Base-by-base conservation (phyloP, 345 rosid species). In the Laguncularia racemosa region DNA sequence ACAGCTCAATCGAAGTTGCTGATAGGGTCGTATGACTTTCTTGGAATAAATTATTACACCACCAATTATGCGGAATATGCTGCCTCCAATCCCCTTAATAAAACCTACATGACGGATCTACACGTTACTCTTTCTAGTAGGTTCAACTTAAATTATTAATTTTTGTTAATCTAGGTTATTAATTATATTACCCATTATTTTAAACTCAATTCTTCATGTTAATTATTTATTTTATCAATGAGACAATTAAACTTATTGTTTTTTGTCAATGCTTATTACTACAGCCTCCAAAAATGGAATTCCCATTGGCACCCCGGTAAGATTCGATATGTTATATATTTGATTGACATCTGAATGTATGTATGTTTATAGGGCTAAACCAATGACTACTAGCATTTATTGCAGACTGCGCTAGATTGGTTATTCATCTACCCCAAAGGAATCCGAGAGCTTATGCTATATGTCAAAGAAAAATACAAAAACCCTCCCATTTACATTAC, bases 11-110 rank as follows among this genome's bases (percentile, higher is more conserved):
- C 85, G 5, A 53, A 64, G 49, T 46, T 66, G 72, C 58, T 82
- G 3, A 78, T 67, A 58, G 80, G 85, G 3, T 82, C 89, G 3
- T 44, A 74, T 0, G 92, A 85, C 67, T 84, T 77, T 54, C 38
- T 84, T 46, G 88, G 85, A 3, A 60, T 78, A 16, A 79, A 84
- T 71, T 84, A 79, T 55, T 84, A 84, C 58, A 79, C 82, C 7
- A 54, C 88, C n/a, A 58, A 63, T 3, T 81, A 64, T 48, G 81
- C 61, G 10, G 46, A 76, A 19, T 51, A 23, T 15, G 21, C 62
- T 10, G 18, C 46, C 15, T 40, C 17, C 14, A 48, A 38, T 52
- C n/a, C 20, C 21, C 2, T 63, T 50, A 67, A 69, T 51, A 56
- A 28, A 3, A 71, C 73, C 45, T 74, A 70, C 51, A 53, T 57